Conservation (phyloP, 495 filamentous ascomycete genomes). For the Talaromyces nanjingensis region DNA sequence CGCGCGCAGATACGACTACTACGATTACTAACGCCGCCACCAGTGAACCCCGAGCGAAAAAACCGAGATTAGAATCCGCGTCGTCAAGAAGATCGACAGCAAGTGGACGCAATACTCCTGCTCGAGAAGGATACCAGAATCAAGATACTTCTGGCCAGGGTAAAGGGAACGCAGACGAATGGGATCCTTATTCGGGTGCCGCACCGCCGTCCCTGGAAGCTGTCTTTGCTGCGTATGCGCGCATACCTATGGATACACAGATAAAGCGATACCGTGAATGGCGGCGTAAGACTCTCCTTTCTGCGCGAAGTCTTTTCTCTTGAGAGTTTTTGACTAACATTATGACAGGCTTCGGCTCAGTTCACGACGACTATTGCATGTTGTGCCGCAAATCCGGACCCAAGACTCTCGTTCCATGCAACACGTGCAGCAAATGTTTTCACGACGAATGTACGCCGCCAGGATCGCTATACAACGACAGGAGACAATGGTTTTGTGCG, state of each 20-base stretch:
- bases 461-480: conserved; percentile 4
- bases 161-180: neutral
- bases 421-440: conserved; percentile 9
- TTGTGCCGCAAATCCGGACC: conserved; percentile 8
- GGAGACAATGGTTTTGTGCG: conserved; percentile 11
- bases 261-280: conserved; percentile 5
- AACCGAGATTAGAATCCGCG: neutral
- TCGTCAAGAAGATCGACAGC: neutral
- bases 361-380: conserved; percentile 9
- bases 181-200: conserved; percentile 1
- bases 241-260: conserved; percentile 3
- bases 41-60: conserved; percentile 3
- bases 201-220: conserved; percentile 2
- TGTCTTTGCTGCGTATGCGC: neutral
- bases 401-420: conserved; percentile 9
- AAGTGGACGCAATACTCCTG: neutral
- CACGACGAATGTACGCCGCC: conserved; percentile 10
- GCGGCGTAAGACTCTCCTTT: conserved; percentile 5
- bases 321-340: neutral
- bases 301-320: neutral
- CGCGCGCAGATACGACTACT: neutral
- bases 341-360: conserved; percentile 3
- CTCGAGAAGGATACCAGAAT: neutral
- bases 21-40: neutral
- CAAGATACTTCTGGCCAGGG: neutral